Evolutionary conservation across 176 grass and related monocot species (phyloP), one percentile per base, ranked within the genome.

Genomic region (Phyllostachys edulis): DNA sequence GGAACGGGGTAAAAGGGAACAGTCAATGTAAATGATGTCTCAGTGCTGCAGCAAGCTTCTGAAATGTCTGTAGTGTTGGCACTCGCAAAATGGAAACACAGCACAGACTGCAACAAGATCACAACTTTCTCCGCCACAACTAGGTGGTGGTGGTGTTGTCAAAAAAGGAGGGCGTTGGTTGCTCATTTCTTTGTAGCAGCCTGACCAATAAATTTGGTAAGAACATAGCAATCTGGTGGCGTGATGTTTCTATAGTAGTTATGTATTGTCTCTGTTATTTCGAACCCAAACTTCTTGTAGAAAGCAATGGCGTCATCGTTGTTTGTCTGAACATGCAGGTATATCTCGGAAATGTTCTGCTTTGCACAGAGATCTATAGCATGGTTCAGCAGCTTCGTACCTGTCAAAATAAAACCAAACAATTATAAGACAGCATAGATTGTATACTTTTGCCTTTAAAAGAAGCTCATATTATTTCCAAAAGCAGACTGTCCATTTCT

Each of bases 301-400:
- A 96, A 99, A 69, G 81, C 71, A 75, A 96, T 94, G 34, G 93
- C 97, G 63, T 96, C 97, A 0, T 91, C 93, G 15, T 99, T 99
- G 63, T 96, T 99, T 76, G 97, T 99, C 88, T 96, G 97, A 87
- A 96, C 97, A 76, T 99, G 93, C 88, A 99, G 90, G 86, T 96
- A 99, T 61, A 99, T 91, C 76, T 94, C 91, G 0, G 81, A 84
- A 37, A 99, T 91, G 74, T 94, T 99, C 77, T 96, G 91, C 86
- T 92, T 94, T 40, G 72, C 81, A 62, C 82, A 96, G 18, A 99
- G 87, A 79, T 99, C 89, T 26, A 99, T 75, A 18, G 94, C 91
- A 88, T 96, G 91, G 23, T 89, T 88, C 81, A 96, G 73, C 81
- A 99, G 73, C 50, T 94, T 99, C 23, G 84, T 92, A 52, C 97